These are phyloP conservation scores for Microthlaspi erraticum DNA, from an alignment of 345 rosid genomes.

Conservation along the genomic window DNA sequence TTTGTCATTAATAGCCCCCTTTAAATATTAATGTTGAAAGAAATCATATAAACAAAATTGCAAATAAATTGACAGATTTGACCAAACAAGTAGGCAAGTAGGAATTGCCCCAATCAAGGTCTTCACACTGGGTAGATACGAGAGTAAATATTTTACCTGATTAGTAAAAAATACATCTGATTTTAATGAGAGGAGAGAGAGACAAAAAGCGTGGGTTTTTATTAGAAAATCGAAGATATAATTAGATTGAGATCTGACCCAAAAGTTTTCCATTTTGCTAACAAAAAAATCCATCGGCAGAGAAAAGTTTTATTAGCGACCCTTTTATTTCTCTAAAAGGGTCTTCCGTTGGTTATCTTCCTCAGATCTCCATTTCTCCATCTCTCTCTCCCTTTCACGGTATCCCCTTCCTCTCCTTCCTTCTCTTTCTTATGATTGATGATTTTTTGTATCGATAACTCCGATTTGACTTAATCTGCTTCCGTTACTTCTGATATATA, in stretches of 20 bases:
- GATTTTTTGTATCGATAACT: neutral
- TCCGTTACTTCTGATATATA: neutral
- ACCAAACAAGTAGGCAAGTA: constrained; percentile 17
- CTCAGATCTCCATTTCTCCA: constrained; percentile 38
- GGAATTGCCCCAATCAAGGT: neutral
- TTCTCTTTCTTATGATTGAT: neutral
- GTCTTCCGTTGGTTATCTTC: constrained; percentile 31
- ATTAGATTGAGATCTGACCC: constrained; percentile 43
- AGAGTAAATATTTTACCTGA: constrained; percentile 7
- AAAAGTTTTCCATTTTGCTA: constrained; percentile 22
- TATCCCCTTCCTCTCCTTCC: constrained; percentile 8
- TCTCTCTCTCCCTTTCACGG: constrained; percentile 35
- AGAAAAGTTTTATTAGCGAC: constrained; percentile 10
- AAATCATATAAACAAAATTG: too few species aligned
- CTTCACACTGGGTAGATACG: neutral
- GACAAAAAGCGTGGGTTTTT: constrained; percentile 12
- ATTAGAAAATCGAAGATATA: constrained; percentile 27
- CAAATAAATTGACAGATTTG: neutral
- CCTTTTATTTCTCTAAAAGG: constrained; percentile 30
- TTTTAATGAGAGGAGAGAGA: constrained; percentile 17
- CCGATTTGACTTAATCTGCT: neutral
- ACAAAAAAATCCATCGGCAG: constrained; percentile 8
- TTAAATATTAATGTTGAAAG: too few species aligned
- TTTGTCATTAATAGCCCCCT: too few species aligned
- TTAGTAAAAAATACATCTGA: constrained; percentile 24